These are phyloP conservation scores for Acacia concinna DNA, from an alignment of 331 rosid species.

Conservation along the genomic window DNA sequence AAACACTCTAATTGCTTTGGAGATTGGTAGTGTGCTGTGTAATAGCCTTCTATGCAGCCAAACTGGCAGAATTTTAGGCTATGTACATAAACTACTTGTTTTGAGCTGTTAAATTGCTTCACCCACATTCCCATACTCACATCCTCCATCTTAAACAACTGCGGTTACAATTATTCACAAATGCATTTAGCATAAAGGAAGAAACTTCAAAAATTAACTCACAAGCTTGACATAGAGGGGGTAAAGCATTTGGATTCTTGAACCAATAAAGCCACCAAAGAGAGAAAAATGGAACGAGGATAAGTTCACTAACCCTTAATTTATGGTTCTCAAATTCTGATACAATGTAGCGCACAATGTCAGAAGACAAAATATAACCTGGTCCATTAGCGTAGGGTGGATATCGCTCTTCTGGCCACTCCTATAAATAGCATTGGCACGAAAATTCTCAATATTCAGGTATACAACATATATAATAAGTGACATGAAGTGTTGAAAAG, in stretches of 20 bases:
- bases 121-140: slow-evolving; percentile 99
- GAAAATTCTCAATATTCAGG: slow-evolving; percentile 16
- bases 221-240: background rate
- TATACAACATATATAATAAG: slow-evolving; percentile 3
- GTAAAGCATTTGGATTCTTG: background rate
- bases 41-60: slow-evolving; percentile 75
- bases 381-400: slow-evolving; percentile 96
- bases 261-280: background rate
- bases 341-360: slow-evolving; percentile 55
- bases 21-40: slow-evolving; percentile 88
- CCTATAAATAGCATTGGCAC: slow-evolving; percentile 51
- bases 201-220: background rate
- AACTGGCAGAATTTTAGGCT: slow-evolving; percentile 76
- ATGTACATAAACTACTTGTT: slow-evolving; percentile 58
- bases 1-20: slow-evolving; percentile 86
- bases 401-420: slow-evolving; percentile 84
- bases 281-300: background rate
- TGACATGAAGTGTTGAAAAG: background rate
- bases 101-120: slow-evolving; percentile 64
- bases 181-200: background rate
- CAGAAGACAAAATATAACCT: slow-evolving; percentile 77
- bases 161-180: slow-evolving; percentile 30
- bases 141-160: slow-evolving; percentile 96
- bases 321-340: slow-evolving; percentile 62
- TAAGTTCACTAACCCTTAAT: slow-evolving; percentile 59